phyloP scores from a whole-genome alignment of 1,284 basidiomycete genomes.

The Cryptococcus maquisensis region DNA sequence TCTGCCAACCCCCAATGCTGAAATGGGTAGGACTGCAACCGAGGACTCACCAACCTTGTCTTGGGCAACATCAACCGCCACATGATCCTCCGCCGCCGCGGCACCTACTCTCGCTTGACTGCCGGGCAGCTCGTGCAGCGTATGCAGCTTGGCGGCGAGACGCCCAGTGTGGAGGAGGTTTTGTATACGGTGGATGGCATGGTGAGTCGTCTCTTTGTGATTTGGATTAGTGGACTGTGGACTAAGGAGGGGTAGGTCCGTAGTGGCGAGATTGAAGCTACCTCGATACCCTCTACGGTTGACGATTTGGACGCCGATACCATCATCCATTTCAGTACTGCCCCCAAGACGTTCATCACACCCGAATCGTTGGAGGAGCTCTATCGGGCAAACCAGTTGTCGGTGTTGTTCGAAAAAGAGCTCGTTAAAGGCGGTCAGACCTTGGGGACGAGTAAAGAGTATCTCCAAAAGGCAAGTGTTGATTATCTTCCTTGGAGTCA shows the following conservation, averaged over 20 bases:
- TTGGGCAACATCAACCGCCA: conserved; percentile 28
- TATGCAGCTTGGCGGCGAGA: conserved; percentile 12
- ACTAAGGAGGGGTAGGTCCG: background rate
- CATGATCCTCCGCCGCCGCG: conserved; percentile 28
- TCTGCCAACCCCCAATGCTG: background rate
- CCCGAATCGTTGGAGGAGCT: conserved; percentile 8
- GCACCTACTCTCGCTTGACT: conserved; percentile 33
- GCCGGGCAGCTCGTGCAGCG: conserved; percentile 24
- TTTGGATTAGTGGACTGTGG: background rate
- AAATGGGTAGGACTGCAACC: conserved; percentile 34
- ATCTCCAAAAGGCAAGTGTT: conserved; percentile 32
- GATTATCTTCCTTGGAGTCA: background rate
- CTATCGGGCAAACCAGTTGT: conserved; percentile 10
- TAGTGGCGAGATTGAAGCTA: background rate
- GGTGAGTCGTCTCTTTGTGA: conserved; percentile 20
- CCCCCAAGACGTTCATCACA: background rate
- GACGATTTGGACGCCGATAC: background rate
- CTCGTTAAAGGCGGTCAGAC: conserved; percentile 20
- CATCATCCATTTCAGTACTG: conserved; percentile 33
- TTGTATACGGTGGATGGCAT: conserved; percentile 22
- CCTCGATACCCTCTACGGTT: background rate
- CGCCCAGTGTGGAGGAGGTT: conserved; percentile 7
- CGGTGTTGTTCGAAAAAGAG: conserved; percentile 21
- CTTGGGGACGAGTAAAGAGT: conserved; percentile 27
- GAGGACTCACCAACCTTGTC: conserved; percentile 31